Base-by-base conservation (phyloP, 306 rosid genomes). In the Senna tora region DNA sequence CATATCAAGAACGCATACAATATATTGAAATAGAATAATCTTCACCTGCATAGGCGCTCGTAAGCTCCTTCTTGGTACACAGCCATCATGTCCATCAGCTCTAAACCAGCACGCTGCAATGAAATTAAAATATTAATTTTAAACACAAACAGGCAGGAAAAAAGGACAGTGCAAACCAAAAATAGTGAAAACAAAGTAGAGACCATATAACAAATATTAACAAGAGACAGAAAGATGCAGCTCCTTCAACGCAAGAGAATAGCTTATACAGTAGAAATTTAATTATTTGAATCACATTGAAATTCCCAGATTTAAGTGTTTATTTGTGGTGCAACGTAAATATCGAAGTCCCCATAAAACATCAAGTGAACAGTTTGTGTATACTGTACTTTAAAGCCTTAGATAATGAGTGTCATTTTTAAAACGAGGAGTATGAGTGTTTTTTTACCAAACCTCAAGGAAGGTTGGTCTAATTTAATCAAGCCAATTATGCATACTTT, bases 1-100 rank as follows among this genome's bases (percentile, higher is more conserved):
- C 34, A 71, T 59, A 60, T 60, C 34, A 75, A 55, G 41, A 45
- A 49, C 7, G 61, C 45, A 62, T 41, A 62, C 58, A 52, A 55
- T 62, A 82, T 54, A 69, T 43, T 32, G 63, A 64, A 79, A 32
- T 51, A 61, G 43, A 74, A 16, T 49, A 59, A 62, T 65, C 57
- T 54, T 67, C 78, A 89, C 98, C 97, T 93, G 96, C 98, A 93
- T 67, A 94, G 88, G 58, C 96, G 96, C 83, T 89, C 99, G 83
- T 91, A 94, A 39, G 99, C 97, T 79, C 95, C 99, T 76, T 94
- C 99, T 85, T 94, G 99, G 79, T 94, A 88, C 66, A 91, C 97
- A 13, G 97, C 96, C 96, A 94, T 94, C 96, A 89, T 88, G 79
- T 94, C 99, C 96, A 91, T 94, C 70, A 94, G 92, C 85, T 94